Evolutionary conservation across 371 early-diverging fungal genomes (phyloP).

Genomic region (Lichtheimia ornata): DNA sequence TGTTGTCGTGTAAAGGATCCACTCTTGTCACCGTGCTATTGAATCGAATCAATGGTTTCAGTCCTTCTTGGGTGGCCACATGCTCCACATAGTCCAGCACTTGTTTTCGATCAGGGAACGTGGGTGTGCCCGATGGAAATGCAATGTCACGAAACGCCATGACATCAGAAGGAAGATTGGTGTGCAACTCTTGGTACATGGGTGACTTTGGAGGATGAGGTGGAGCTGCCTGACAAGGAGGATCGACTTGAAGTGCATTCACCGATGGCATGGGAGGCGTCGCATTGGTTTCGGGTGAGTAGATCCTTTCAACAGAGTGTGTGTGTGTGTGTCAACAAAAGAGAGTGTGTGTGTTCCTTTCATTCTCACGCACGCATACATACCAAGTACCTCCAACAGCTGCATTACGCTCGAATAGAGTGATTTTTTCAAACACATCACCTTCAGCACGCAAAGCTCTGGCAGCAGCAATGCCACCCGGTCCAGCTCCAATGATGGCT

Average conservation of each 20-base stretch:
- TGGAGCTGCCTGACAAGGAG: conserved; percentile 18
- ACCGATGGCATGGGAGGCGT: conserved; percentile 34
- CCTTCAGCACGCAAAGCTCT: conserved; percentile 34
- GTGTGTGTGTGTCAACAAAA: not conserved
- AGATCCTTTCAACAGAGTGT: conserved; percentile 32
- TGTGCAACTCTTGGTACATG: conserved; percentile 57
- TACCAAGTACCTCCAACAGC: conserved; percentile 54
- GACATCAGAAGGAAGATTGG: conserved; percentile 61
- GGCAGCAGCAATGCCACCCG: conserved; percentile 45
- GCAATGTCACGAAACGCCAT: conserved; percentile 59
- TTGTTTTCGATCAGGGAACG: conserved; percentile 46
- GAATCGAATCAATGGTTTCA: conserved; percentile 38
- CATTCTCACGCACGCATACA: not conserved
- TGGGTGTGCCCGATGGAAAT: conserved; percentile 34
- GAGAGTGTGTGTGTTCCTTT: not conserved
- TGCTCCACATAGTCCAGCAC: conserved; percentile 51
- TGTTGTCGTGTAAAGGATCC: conserved; percentile 17
- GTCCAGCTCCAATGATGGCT: conserved; percentile 53
- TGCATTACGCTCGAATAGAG: conserved; percentile 41
- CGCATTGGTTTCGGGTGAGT: conserved; percentile 30
- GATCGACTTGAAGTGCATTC: conserved; percentile 33
- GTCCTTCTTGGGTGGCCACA: conserved; percentile 30
- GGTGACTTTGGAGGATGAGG: conserved; percentile 32
- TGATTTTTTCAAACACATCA: conserved; percentile 33
- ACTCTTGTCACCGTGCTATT: conserved; percentile 43